Evolutionary conservation across 2,329 filamentous ascomycete species (phyloP), one percentile per base, ranked within the genome.

Genomic region (Annulohypoxylon truncatum): DNA sequence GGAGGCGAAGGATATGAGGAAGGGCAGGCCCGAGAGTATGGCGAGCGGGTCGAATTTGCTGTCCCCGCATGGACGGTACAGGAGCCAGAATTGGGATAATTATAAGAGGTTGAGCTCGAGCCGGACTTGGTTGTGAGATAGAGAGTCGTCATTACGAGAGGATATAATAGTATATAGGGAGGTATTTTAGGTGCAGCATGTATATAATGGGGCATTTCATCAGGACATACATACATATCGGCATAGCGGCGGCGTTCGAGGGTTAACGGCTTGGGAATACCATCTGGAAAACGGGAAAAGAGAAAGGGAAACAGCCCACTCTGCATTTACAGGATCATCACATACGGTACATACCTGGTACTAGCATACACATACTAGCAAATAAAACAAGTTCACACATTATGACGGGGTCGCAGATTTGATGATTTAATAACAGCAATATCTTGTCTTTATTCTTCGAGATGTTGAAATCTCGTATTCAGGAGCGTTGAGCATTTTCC

Each of bases 61-160:
- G 31, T 18, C 53, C 15, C 33, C 28, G 26, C 26, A 47, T 4
- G 60, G 57, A 1, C 46, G 29, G 42, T 61, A 46, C 10, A 47
- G 51, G 28, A 58, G 26, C 3, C 55, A 33, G 35, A 63, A 67
- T 40, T 63, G 50, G 18, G 51, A 69, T 33, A 73, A 67, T 18
- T 75, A 75, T 33, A 71, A 73, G 35, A 66, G 70, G 24, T 59
- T 75, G 15, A 75, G 72, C 47, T 55, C 61, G 24, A 65, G 66
- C 31, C 59, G 55, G 22, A 50, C 60, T 6, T 74, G 70, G 72
- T 22, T 73, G 10, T 69, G 28, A 51, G 42, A 35, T 15, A 29
- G 9, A 4, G 5, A 13, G 7, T 4, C 13, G 15, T 28, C 10
- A 52, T 26, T 38, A 18, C 6, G 1, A 35, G 20, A 5, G 10